Percentiles rank a stretch among this genome's conserved stretches.
Conservation (phyloP, 2,329 filamentous ascomycete species). For the Xylaria multiplex region DNA sequence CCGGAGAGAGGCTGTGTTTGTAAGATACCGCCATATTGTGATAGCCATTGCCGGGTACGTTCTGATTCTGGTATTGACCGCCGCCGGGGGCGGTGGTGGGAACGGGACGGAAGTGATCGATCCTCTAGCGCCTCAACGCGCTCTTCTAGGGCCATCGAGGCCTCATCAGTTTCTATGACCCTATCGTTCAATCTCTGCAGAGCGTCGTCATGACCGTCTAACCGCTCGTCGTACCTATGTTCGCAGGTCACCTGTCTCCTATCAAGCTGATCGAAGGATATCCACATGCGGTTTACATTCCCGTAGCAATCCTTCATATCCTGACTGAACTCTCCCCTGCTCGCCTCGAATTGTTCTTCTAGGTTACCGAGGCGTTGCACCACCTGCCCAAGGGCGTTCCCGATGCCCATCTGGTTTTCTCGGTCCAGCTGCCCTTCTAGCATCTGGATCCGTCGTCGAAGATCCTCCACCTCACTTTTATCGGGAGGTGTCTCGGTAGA, state of each 20-base stretch:
- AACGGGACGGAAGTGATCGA: slow-evolving; percentile 43
- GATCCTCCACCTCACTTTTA: slow-evolving; percentile 59
- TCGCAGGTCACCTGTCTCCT: slow-evolving; percentile 52
- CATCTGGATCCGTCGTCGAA: slow-evolving; percentile 58
- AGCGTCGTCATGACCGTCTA: slow-evolving; percentile 54
- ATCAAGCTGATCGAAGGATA: slow-evolving; percentile 59
- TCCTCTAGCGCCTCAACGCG: slow-evolving; percentile 62
- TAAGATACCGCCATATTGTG: slow-evolving; percentile 28
- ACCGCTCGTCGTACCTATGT: slow-evolving; percentile 54
- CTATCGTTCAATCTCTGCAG: slow-evolving; percentile 59
- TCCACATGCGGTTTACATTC: slow-evolving; percentile 65
- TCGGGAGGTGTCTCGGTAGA: slow-evolving; percentile 57
- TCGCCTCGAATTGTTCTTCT: slow-evolving; percentile 65
- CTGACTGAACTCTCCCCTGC: slow-evolving; percentile 60
- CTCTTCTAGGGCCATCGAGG: slow-evolving; percentile 64
- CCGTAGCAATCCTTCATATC: slow-evolving; percentile 66
- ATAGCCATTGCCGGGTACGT: slow-evolving; percentile 28
- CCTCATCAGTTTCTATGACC: slow-evolving; percentile 61
- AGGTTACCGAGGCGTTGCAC: slow-evolving; percentile 60
- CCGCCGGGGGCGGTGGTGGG: slow-evolving; percentile 45
- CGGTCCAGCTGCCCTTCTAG: slow-evolving; percentile 57
- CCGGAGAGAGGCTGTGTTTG: slow-evolving; percentile 23
- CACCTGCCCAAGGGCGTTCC: slow-evolving; percentile 47
- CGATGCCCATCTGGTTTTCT: slow-evolving; percentile 52
- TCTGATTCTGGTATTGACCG: slow-evolving; percentile 45